Evolutionary conservation across 2,329 filamentous ascomycete species (phyloP), one percentile per base, ranked within the genome.

Genomic region (Colletotrichum navitas): DNA sequence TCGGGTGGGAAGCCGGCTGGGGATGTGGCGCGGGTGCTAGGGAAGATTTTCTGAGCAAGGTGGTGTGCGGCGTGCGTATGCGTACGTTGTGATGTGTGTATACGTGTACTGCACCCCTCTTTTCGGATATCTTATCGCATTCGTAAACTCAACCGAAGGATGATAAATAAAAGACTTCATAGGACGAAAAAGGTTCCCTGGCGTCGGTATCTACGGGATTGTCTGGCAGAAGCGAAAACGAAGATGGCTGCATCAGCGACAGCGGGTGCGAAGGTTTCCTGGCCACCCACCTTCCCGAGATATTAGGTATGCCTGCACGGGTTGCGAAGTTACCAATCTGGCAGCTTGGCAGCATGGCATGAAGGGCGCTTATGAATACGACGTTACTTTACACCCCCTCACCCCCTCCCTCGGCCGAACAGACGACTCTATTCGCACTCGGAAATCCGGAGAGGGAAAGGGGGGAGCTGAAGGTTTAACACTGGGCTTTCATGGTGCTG

Each of bases 11-110:
- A 84, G 63, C 88, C 88, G 76, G 83, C 87, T 2, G 88, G 88
- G 41, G 83, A 86, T 65, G 87, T 91, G 11, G 86, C 87, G 76
- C 85, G 87, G 74, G 87, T 91, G 54, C 78, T 91, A 74, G 90
- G 87, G 82, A 91, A 89, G 80, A 91, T 92, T 74, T 92, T 92
- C 76, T 92, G 41, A 71, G 32, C 12, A 36, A 34, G 43, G 29
- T 41, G 56, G 64, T 29, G 65, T 58, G 64, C 49, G 34, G 43
- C 16, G 14, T 45, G 39, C 16, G 5, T 51, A 36, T 11, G 36
- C 8, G 36, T 32, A 43, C 21, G 24, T 45, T 26, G 26, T 3
- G 26, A 29, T 18, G 49, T 52, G 34, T 39, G 54, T 39, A 18
- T 41, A 16, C 49, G n/a, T 56, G 16, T 56, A 21, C 34, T 41